Evolutionary conservation across 2,329 filamentous ascomycete species (phyloP).

Genomic region (Juglanconis juglandina): DNA sequence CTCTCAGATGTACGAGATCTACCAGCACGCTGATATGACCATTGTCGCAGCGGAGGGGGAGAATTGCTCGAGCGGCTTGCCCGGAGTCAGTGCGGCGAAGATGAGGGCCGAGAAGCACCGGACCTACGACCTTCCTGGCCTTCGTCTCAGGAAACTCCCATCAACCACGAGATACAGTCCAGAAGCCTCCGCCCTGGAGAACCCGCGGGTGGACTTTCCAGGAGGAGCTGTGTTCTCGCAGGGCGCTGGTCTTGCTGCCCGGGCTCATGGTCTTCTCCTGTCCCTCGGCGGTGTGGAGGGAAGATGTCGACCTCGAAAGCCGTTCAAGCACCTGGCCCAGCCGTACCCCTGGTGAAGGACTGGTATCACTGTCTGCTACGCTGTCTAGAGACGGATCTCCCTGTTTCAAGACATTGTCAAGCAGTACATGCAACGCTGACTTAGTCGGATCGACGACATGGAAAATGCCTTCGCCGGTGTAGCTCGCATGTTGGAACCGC

Average conservation of each 20-base stretch:
- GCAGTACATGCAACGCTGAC: constrained; percentile 3
- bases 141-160: neutral
- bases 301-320: too few relatives aligned
- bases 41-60: neutral
- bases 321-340: too few relatives aligned
- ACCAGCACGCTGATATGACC: neutral
- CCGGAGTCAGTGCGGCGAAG: neutral
- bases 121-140: neutral
- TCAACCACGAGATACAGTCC: constrained; percentile 1
- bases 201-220: constrained; percentile 8
- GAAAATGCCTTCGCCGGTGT: constrained; percentile 8
- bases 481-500: neutral
- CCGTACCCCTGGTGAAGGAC: too few relatives aligned
- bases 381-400: too few relatives aligned
- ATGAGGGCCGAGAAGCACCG: neutral
- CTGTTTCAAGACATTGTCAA: constrained; percentile 1
- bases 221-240: constrained; percentile 5
- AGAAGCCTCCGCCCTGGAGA: constrained; percentile 3
- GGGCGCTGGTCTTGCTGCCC: neutral
- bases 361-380: too few relatives aligned
- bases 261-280: constrained; percentile 3
- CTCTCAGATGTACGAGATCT: constrained; percentile 4
- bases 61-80: neutral
- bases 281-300: neutral
- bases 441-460: constrained; percentile 7